Evolutionary conservation across 2,329 filamentous ascomycete genomes (phyloP).

Genomic region (Aspergillus luchuensis): DNA sequence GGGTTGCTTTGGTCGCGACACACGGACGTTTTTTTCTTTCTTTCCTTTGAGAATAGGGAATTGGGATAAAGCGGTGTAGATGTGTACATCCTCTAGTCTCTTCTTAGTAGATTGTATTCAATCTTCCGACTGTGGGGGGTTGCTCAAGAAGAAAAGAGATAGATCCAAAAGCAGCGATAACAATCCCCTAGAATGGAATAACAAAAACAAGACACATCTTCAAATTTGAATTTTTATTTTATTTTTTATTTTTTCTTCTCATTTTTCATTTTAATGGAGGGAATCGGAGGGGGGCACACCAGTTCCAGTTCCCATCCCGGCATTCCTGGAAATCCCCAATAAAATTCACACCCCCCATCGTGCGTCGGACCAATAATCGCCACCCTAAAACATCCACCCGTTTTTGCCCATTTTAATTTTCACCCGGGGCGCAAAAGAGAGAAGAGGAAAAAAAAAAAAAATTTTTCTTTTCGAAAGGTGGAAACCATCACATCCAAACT

Average conservation of each 20-base stretch:
- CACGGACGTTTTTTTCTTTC: constrained; percentile 1
- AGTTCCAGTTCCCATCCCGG: constrained; percentile 1
- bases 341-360: constrained; percentile 5
- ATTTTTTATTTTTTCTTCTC: not conserved
- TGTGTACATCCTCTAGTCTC: constrained; percentile 3
- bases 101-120: not conserved
- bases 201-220: constrained; percentile 6
- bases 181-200: constrained; percentile 4
- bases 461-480: constrained; percentile 7
- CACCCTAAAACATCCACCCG: constrained; percentile 24
- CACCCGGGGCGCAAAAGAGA: constrained; percentile 9
- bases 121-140: not conserved
- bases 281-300: not conserved
- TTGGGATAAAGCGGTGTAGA: constrained; percentile 1
- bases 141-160: not conserved
- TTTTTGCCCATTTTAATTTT: constrained; percentile 20
- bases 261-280: not conserved
- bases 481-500: constrained; percentile 5
- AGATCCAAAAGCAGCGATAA: not conserved
- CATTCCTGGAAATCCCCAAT: constrained; percentile 8
- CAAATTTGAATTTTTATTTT: constrained; percentile 11
- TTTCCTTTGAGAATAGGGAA: not conserved
- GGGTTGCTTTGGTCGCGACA: not conserved
- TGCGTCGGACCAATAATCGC: constrained; percentile 28
- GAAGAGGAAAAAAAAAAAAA: constrained; percentile 9